Percentiles rank a stretch among this genome's conserved stretches.
These are phyloP conservation scores for Mucor plumbeus DNA, from an alignment of 371 early-diverging fungal genomes.

Conservation along the genomic window DNA sequence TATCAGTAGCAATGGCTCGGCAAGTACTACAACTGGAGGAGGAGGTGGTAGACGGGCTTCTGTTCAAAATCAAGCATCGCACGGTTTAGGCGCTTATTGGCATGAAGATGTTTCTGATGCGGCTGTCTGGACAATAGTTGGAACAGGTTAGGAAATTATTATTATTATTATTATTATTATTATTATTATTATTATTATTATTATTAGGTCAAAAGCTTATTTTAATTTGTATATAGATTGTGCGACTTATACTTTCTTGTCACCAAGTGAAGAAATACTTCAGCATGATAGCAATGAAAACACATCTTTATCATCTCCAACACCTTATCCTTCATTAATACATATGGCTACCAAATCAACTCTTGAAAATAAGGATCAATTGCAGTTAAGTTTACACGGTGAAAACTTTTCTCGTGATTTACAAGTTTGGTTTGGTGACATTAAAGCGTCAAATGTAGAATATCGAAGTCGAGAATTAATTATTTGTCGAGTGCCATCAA, in stretches of 20 bases:
- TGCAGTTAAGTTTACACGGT: conserved; percentile 36
- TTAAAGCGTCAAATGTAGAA: conserved; percentile 37
- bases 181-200: not conserved
- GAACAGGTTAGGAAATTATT: conserved; percentile 50
- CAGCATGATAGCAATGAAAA: conserved; percentile 6
- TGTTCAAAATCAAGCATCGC: not conserved
- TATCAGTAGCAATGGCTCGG: conserved; percentile 14
- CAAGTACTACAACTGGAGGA: not conserved
- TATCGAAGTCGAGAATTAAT: conserved; percentile 46
- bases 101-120: conserved; percentile 85
- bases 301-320: conserved; percentile 11
- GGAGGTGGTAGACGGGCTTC: conserved; percentile 25
- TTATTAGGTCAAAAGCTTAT: not conserved
- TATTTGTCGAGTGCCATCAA: conserved; percentile 38
- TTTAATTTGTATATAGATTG: conserved; percentile 47
- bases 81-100: conserved; percentile 62
- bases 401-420: conserved; percentile 73
- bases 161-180: no score
- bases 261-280: conserved; percentile 19
- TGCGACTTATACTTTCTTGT: conserved; percentile 74
- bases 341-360: conserved; percentile 9
- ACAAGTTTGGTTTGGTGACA: conserved; percentile 72
- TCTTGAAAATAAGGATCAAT: conserved; percentile 3
- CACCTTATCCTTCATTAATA: conserved; percentile 22
- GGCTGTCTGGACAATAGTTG: conserved; percentile 90